A percentile compares a stretch with the other conserved stretches of the same genome.
phyloP scores from a whole-genome alignment of 495 filamentous ascomycete species.

The Penicillium flavigenum region DNA sequence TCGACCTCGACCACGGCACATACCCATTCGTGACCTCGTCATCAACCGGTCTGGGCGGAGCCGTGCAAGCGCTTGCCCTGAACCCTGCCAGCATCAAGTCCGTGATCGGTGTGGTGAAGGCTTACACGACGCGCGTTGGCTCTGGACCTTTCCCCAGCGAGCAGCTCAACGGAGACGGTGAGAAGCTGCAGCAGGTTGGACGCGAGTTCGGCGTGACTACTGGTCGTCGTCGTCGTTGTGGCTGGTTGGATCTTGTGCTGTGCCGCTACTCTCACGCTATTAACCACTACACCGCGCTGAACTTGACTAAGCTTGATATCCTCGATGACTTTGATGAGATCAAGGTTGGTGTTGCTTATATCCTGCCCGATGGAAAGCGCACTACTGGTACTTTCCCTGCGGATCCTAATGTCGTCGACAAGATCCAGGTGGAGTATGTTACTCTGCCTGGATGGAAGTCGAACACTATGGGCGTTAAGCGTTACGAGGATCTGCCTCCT shows the following conservation, averaged over 20 bases:
- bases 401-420: slow-evolving; percentile 61
- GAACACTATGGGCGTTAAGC: slow-evolving; percentile 60
- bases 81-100: slow-evolving; percentile 50
- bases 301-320: slow-evolving; percentile 88
- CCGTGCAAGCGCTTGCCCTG: slow-evolving; percentile 67
- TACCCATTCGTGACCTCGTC: slow-evolving; percentile 86
- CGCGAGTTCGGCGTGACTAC: slow-evolving; percentile 79
- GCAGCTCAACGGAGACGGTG: slow-evolving; percentile 62
- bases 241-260: slow-evolving; percentile 90
- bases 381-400: slow-evolving; percentile 64
- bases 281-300: slow-evolving; percentile 74
- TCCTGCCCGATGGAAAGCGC: slow-evolving; percentile 51
- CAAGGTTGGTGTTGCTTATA: slow-evolving; percentile 75
- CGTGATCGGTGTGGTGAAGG: slow-evolving; percentile 86
- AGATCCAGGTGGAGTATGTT: slow-evolving; percentile 62
- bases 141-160: slow-evolving; percentile 86
- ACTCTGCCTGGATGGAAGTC: slow-evolving; percentile 77
- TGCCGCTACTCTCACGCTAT: slow-evolving; percentile 69
- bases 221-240: slow-evolving; percentile 78
- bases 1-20: slow-evolving; percentile 74
- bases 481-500: slow-evolving; percentile 67
- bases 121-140: slow-evolving; percentile 72
- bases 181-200: slow-evolving; percentile 63
- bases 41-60: slow-evolving; percentile 72
- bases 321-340: slow-evolving; percentile 81